Conservation (phyloP, 768 basidiomycete species). For the Pleurotus salmoneostramineus region DNA sequence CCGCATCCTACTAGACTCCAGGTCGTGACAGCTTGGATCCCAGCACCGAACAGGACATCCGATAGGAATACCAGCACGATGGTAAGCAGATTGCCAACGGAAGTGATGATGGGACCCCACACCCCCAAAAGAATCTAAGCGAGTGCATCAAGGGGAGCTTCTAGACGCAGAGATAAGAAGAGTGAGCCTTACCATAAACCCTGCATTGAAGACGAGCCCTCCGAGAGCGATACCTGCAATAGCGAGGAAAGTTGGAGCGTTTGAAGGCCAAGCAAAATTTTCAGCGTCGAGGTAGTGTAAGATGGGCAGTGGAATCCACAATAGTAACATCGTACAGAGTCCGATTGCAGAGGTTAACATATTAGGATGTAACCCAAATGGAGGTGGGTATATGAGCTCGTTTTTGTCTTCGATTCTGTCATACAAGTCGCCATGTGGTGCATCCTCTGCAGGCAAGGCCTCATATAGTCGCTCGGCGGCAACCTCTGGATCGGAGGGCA, state of each 20-base stretch:
- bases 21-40: conserved; percentile 53
- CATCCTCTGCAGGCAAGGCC: conserved; percentile 36
- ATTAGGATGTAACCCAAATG: conserved; percentile 85
- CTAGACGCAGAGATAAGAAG: background rate
- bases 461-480: conserved; percentile 40
- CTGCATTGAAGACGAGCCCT: conserved; percentile 81
- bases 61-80: conserved; percentile 84
- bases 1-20: conserved; percentile 77
- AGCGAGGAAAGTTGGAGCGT: conserved; percentile 36
- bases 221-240: conserved; percentile 67
- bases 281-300: conserved; percentile 67
- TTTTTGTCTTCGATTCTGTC: conserved; percentile 16
- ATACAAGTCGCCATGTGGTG: conserved; percentile 10
- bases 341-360: conserved; percentile 80
- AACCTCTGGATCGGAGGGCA: conserved; percentile 60
- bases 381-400: conserved; percentile 50
- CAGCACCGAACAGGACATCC: conserved; percentile 71
- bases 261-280: conserved; percentile 59
- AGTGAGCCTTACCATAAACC: conserved; percentile 64
- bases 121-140: conserved; percentile 71
- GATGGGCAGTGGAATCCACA: conserved; percentile 80
- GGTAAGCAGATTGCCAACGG: conserved; percentile 91
- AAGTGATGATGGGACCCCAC: conserved; percentile 86
- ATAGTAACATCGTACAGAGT: conserved; percentile 59
- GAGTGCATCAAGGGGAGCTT: conserved; percentile 7